Percentiles rank a stretch among this genome's conserved stretches.
phyloP scores from a whole-genome alignment of 345 rosid genomes.

The Acer saccharum region DNA sequence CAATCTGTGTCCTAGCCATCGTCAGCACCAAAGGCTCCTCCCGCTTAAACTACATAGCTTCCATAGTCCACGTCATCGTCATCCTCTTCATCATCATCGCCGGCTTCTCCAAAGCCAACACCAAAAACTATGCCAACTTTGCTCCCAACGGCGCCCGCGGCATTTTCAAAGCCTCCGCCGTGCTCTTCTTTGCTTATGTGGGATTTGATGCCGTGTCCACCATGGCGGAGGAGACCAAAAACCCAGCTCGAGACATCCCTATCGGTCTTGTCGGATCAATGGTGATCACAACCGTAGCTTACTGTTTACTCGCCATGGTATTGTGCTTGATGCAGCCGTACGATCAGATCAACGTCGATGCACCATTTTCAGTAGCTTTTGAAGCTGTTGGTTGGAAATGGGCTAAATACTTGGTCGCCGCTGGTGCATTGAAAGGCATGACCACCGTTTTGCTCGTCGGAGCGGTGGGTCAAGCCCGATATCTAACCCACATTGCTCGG shows the following conservation, averaged over 20 bases:
- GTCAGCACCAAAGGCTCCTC: constrained; percentile 81
- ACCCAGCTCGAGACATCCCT: constrained; percentile 79
- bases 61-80: constrained; percentile 62
- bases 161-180: constrained; percentile 66
- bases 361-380: constrained; percentile 79
- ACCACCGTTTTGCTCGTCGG: constrained; percentile 74
- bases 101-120: constrained; percentile 59
- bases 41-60: constrained; percentile 67
- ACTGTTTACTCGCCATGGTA: constrained; percentile 58
- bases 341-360: constrained; percentile 45
- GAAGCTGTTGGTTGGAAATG: constrained; percentile 61
- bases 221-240: constrained; percentile 89
- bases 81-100: constrained; percentile 72
- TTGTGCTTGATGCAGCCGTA: constrained; percentile 72
- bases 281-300: constrained; percentile 48
- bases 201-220: constrained; percentile 92
- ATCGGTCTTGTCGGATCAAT: constrained; percentile 86
- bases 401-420: constrained; percentile 87
- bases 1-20: constrained; percentile 59
- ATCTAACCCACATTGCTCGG: constrained; percentile 85
- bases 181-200: constrained; percentile 78
- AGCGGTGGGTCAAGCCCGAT: constrained; percentile 80
- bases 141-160: constrained; percentile 57
- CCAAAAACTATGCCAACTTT: constrained; percentile 52
- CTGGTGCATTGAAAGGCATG: constrained; percentile 84